Evolutionary conservation across 805 yeast species (phyloP), one percentile per base, ranked within the genome.

Genomic region (Lipomyces japonicus): DNA sequence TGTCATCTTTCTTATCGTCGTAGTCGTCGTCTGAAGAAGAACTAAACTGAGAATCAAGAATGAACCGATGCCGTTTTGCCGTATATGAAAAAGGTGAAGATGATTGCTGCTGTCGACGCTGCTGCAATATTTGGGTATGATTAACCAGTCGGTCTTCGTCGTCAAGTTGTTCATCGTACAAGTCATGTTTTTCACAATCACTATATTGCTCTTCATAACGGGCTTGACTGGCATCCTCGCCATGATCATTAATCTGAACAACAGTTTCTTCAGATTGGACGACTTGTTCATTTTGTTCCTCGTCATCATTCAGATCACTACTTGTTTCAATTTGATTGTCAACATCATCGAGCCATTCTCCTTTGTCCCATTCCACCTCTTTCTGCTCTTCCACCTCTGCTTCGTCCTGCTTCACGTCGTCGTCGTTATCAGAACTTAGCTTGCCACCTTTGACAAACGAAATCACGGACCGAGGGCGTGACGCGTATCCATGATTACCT

Each of bases 141-240:
- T 40, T 37, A 4, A 54, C 57, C 3, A 54, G 41, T 21, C 52
- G 46, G 32, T 52, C 53, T 36, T 55, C 59, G 19, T 53, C 59
- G 32, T 55, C 46, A 9, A 54, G 43, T n/a, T 50, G 14, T 30
- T 49, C 42, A 14, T 53, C 39, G 32, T 55, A 50, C n/a, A n/a
- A n/a, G n/a, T n/a, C n/a, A n/a, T n/a, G n/a, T n/a, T n/a, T n/a
- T n/a, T n/a, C n/a, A n/a, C n/a, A n/a, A n/a, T n/a, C n/a, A n/a
- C n/a, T n/a, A n/a, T n/a, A n/a, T n/a, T n/a, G n/a, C n/a, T n/a
- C n/a, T n/a, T n/a, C n/a, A n/a, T n/a, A n/a, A n/a, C n/a, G n/a
- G n/a, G n/a, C 45, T 19, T 43, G 37, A 31, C 34, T 12, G 23
- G 30, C 44, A 4, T 47, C 51, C 3, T n/a, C 42, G 6, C 26